A percentile compares a stretch with the other conserved stretches of the same genome.
These are phyloP conservation scores for Pachysolen tannophilus DNA, from an alignment of 805 yeast genomes.

Conservation along the genomic window DNA sequence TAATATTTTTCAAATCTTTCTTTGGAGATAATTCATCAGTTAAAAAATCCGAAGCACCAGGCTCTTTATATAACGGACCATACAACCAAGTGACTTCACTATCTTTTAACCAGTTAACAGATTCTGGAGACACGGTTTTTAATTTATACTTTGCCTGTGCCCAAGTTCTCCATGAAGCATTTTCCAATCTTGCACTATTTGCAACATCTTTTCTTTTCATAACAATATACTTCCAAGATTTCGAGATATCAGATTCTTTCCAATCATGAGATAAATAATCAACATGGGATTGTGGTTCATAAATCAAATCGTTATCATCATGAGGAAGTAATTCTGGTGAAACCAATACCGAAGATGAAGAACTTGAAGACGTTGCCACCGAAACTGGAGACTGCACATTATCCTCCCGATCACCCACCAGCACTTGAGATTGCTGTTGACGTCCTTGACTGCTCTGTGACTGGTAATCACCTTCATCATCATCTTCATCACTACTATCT, in stretches of 20 bases:
- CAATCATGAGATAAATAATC: slow-evolving; percentile 94
- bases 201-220: slow-evolving; percentile 78
- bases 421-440: slow-evolving; percentile 2
- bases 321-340: slow-evolving; percentile 38
- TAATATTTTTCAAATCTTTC: not conserved
- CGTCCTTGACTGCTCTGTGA: not conserved
- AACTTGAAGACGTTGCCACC: not conserved
- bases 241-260: slow-evolving; percentile 90
- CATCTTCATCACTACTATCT: slow-evolving; percentile 4
- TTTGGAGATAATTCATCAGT: not conserved
- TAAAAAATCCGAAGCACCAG: slow-evolving; percentile 6
- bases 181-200: slow-evolving; percentile 69
- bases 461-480: slow-evolving; percentile 1
- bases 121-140: slow-evolving; percentile 81
- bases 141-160: slow-evolving; percentile 72
- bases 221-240: slow-evolving; percentile 93
- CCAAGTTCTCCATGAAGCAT: slow-evolving; percentile 97
- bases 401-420: not conserved
- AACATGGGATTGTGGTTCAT: slow-evolving; percentile 84
- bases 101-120: slow-evolving; percentile 94
- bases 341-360: slow-evolving; percentile 2
- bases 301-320: slow-evolving; percentile 75
- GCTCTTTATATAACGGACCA: slow-evolving; percentile 70
- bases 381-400: not conserved
- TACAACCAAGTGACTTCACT: slow-evolving; percentile 96